phyloP scores from a whole-genome alignment of 306 rosid genomes.

The Quercus wislizeni region DNA sequence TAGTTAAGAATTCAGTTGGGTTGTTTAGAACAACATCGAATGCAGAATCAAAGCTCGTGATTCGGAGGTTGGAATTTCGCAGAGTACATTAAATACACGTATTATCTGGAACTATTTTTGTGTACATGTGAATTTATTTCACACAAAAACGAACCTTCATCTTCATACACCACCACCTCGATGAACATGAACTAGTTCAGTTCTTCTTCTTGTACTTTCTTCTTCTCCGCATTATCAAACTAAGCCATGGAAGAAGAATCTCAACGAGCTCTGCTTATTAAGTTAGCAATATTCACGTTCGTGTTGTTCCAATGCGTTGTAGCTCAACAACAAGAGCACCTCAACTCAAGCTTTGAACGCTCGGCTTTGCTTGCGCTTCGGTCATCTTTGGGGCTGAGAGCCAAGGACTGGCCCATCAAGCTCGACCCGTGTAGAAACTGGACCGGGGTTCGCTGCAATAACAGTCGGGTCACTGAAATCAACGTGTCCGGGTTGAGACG shows the following conservation, averaged over 20 bases:
- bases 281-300: slow-evolving; percentile 26
- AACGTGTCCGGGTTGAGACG: slow-evolving; percentile 57
- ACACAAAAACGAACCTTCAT: slow-evolving; percentile 13
- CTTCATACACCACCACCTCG: neutral
- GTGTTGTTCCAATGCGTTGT: slow-evolving; percentile 36
- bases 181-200: slow-evolving; percentile 7
- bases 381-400: slow-evolving; percentile 66
- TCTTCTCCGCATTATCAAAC: slow-evolving; percentile 20
- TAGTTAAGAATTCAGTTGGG: slow-evolving; percentile 19
- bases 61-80: slow-evolving; percentile 35
- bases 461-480: slow-evolving; percentile 52
- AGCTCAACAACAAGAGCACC: slow-evolving; percentile 27
- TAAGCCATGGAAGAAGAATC: slow-evolving; percentile 42
- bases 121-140: neutral
- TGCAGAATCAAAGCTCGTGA: slow-evolving; percentile 36
- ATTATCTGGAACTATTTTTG: neutral
- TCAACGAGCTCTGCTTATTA: slow-evolving; percentile 29
- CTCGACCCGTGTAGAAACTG: slow-evolving; percentile 62
- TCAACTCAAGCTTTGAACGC: slow-evolving; percentile 51
- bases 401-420: slow-evolving; percentile 76
- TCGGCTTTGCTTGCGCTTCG: slow-evolving; percentile 66
- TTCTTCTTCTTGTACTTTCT: too few relatives aligned
- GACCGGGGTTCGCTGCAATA: slow-evolving; percentile 63
- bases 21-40: slow-evolving; percentile 8
- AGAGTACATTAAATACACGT: neutral